Evolutionary conservation across 1,284 basidiomycete genomes (phyloP), one percentile per base, ranked within the genome.

Genomic region (Fomitopsis palustris): DNA sequence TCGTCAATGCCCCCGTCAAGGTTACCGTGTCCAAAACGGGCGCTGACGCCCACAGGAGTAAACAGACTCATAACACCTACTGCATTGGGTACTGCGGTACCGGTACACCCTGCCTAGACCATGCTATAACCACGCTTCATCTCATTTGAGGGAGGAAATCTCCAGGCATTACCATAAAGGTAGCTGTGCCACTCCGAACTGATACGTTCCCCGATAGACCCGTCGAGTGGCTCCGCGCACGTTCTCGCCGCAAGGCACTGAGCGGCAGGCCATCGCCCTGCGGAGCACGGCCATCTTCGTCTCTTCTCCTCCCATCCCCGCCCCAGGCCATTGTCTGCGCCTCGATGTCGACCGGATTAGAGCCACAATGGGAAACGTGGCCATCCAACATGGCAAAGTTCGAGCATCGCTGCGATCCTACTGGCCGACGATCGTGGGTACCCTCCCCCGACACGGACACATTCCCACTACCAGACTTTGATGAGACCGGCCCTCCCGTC

Each of bases 371-470:
- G 39, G 53, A 47, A 43, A 54, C 64, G 25, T 61, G 62, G 60
- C 64, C 64, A 14, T 49, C 52, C 17, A 65, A 65, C 49, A 54
- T 60, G 42, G 19, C 58, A 25, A 27, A 37, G 4, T 25, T 16
- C 14, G 27, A 35, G 5, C 58, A 53, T 47, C 23, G 23, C 10
- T 54, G 55, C 35, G 54, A 56, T 35, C 49, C 49, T 27, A 33
- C 38, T 29, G 43, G 54, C 43, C 56, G 42, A 21, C 49, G 49
- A 52, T 45, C 53, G 33, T 61, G 60, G 60, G 54, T 45, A 6
- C 60, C 60, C n/a, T 61, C 60, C 23, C 60, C 60, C 16, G 49
- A 53, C 14, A 14, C 41, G 25, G 55, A 57, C 12, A 35, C 37
- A 2, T 54, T 55, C 19, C 29, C 59, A 4, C 27, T 61, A 17